Conservation (phyloP, 768 basidiomycete species). For the Phaffia tasmanica region DNA sequence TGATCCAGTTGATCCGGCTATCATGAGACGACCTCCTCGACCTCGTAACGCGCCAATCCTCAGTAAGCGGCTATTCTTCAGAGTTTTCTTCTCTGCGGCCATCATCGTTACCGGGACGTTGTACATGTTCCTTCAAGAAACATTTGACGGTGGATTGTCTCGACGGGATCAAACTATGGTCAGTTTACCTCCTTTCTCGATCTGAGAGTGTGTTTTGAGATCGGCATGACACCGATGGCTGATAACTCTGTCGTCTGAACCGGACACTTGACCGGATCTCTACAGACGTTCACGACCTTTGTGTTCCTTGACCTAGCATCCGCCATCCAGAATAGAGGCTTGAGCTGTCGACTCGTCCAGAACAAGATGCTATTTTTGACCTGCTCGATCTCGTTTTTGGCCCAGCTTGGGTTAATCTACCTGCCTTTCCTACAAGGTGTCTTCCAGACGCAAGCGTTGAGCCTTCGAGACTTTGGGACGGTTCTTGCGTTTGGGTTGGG, state of each 20-base stretch:
- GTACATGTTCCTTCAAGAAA: conserved; percentile 69
- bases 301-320: conserved; percentile 94
- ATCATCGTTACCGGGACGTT: conserved; percentile 85
- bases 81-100: conserved; percentile 86
- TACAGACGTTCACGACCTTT: conserved; percentile 91
- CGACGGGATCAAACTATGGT: conserved; percentile 93
- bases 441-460: conserved; percentile 83
- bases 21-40: conserved; percentile 83
- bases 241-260: not conserved
- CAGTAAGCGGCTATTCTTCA: conserved; percentile 54
- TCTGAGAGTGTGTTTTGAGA: not conserved
- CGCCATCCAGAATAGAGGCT: conserved; percentile 83
- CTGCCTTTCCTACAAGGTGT: conserved; percentile 78
- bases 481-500: conserved; percentile 56
- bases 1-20: conserved; percentile 86
- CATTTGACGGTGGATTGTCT: conserved; percentile 58
- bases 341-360: conserved; percentile 60
- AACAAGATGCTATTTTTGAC: conserved; percentile 85
- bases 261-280: not conserved
- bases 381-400: conserved; percentile 70
- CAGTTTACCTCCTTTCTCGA: conserved; percentile 31
- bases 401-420: conserved; percentile 76
- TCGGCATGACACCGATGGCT: not conserved
- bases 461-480: conserved; percentile 54
- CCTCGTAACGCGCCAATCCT: conserved; percentile 85